phyloP scores from a whole-genome alignment of 805 yeast genomes.

The Yarrowia divulgata region DNA sequence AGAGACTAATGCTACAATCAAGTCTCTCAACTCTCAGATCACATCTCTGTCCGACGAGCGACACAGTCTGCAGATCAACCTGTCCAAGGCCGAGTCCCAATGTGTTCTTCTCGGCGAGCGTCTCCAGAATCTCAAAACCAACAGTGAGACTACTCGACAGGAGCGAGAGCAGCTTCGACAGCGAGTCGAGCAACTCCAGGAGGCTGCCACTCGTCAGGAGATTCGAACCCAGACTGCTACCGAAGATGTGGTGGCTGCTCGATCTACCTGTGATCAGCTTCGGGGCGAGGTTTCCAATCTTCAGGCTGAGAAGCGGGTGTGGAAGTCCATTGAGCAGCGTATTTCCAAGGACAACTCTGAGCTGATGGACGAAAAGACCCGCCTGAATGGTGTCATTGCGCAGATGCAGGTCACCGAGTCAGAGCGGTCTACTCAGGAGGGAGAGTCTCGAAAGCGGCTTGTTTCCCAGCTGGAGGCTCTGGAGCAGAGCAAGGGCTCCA shows the following conservation, averaged over 20 bases:
- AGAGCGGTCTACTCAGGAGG: constrained; percentile 64
- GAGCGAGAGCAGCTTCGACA: constrained; percentile 58
- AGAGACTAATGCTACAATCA: constrained; percentile 56
- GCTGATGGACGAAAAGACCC: constrained; percentile 64
- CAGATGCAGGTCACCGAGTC: constrained; percentile 66
- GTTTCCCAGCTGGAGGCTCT: constrained; percentile 59
- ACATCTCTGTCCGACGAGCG: constrained; percentile 53
- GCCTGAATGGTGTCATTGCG: constrained; percentile 62
- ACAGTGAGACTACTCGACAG: constrained; percentile 53
- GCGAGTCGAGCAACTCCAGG: constrained; percentile 54
- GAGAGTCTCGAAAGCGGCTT: constrained; percentile 60
- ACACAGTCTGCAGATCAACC: constrained; percentile 57
- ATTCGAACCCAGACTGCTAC: constrained; percentile 56
- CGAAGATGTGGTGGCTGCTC: constrained; percentile 64
- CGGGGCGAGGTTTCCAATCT: constrained; percentile 58
- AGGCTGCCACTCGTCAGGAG: constrained; percentile 58
- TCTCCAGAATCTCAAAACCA: constrained; percentile 53
- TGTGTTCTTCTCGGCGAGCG: constrained; percentile 63
- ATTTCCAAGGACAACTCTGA: constrained; percentile 61
- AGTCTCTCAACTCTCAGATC: constrained; percentile 59
- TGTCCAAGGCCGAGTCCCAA: constrained; percentile 64
- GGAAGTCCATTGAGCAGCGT: constrained; percentile 59
- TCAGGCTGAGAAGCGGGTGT: constrained; percentile 62
- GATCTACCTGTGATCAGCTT: constrained; percentile 55
- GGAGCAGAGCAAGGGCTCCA: constrained; percentile 55